Conservation (phyloP, 495 filamentous ascomycete genomes). For the Hyaloscypha bicolor region DNA sequence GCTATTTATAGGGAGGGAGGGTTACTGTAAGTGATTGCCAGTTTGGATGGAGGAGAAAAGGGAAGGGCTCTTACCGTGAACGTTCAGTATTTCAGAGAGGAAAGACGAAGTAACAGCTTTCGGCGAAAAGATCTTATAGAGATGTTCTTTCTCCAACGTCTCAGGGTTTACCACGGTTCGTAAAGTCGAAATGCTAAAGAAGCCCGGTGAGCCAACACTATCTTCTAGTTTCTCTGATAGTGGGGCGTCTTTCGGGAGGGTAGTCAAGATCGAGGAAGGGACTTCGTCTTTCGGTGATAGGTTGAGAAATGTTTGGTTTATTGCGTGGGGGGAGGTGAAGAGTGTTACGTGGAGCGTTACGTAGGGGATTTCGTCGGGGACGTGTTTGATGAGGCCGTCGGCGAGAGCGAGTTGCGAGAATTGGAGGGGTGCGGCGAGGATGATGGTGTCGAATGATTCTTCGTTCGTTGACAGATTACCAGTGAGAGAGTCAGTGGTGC, state of each 20-base stretch:
- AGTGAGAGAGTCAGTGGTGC: neutral
- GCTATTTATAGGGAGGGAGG: constrained; percentile 23
- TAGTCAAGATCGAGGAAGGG: constrained; percentile 81
- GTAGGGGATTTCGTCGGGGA: constrained; percentile 78
- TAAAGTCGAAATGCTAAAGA: constrained; percentile 87
- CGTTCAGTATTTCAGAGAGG: constrained; percentile 43
- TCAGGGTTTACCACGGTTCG: constrained; percentile 60
- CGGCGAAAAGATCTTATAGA: constrained; percentile 97
- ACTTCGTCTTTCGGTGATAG: constrained; percentile 52
- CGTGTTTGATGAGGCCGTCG: constrained; percentile 45
- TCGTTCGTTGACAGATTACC: constrained; percentile 33
- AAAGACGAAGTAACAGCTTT: constrained; percentile 63
- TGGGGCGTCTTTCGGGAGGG: constrained; percentile 58
- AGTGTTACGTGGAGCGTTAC: constrained; percentile 85
- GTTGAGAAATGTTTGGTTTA: constrained; percentile 72
- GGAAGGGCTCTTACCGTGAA: constrained; percentile 15
- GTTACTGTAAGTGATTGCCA: constrained; percentile 27
- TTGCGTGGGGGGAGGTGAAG: constrained; percentile 72
- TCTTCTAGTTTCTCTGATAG: constrained; percentile 48
- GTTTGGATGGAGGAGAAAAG: neutral
- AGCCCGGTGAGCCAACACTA: constrained; percentile 70
- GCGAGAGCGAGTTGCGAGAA: constrained; percentile 63
- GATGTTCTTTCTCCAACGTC: constrained; percentile 62
- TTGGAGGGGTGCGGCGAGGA: constrained; percentile 79
- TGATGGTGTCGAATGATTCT: constrained; percentile 70